phyloP scores from a whole-genome alignment of 73 alveolate genomes.

The Loxodes magnus region DNA sequence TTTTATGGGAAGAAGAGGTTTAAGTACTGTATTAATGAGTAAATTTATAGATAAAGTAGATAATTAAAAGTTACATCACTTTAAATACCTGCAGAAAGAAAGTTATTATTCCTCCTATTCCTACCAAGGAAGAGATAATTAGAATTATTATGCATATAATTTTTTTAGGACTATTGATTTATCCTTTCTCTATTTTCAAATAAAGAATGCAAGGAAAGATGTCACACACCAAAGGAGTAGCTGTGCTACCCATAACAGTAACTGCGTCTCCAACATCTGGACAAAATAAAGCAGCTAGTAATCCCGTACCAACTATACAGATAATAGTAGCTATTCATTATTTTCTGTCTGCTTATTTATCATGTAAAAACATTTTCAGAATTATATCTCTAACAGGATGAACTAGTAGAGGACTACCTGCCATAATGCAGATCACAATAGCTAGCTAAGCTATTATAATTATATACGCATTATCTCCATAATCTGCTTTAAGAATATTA shows the following conservation, averaged over 20 bases:
- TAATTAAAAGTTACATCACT: too few species aligned
- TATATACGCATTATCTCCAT: conserved; percentile 4
- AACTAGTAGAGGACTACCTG: conserved; percentile 10
- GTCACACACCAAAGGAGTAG: conserved; percentile 38
- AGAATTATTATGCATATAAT: too few species aligned
- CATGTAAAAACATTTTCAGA: not conserved
- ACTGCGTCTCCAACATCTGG: conserved; percentile 32
- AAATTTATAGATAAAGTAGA: too few species aligned
- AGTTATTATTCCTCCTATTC: too few species aligned
- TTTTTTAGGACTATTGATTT: too few species aligned
- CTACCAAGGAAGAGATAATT: too few species aligned
- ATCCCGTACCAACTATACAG: conserved; percentile 11
- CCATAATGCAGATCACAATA: not conserved
- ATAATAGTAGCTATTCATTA: not conserved
- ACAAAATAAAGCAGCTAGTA: conserved; percentile 13
- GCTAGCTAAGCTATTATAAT: conserved; percentile 2
- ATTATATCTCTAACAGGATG: conserved; percentile 13
- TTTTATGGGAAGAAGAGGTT: too few species aligned
- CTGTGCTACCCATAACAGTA: conserved; percentile 37
- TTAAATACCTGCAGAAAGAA: too few species aligned
- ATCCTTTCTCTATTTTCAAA: too few species aligned
- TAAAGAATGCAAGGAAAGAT: conserved; percentile 32
- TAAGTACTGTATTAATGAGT: too few species aligned
- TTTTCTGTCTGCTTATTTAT: not conserved
- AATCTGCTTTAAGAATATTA: not conserved